Base-by-base conservation (phyloP, 2,329 filamentous ascomycete genomes). In the Myriosclerotinia scirpicola region DNA sequence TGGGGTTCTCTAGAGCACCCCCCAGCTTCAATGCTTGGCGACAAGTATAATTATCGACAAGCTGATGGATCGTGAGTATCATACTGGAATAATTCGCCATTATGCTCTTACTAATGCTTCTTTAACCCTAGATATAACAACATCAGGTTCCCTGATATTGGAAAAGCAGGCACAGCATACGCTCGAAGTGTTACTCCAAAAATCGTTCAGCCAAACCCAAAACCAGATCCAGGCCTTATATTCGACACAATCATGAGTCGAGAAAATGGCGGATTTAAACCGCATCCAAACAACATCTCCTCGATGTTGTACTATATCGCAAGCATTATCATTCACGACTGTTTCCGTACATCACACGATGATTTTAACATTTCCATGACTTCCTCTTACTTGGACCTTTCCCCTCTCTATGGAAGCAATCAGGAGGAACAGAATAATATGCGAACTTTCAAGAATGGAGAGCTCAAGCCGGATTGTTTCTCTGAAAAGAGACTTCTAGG, bases 1-100 rank as follows among this genome's bases (percentile, higher is more conserved):
- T 93, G 90, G 90, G 80, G 86, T 70, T 86, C 84, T 0, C 79
- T 93, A 14, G 87, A 90, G 30, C 90, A 93, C 69, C 90, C 90
- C 0, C 88, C 90, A 1, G 79, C 89, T 70, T 81, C 88, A 59
- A 90, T 87, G 68, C 77, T 88, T 63, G 85, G 85, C 3, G 80
- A 89, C 20, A 79, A 88, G 65, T 88, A 82, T 73, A 80, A 82
- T 69, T 92, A 90, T 73, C 84, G 90, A 17, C 83, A 70, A 77
- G 72, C 69, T 79, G 89, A 92, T 77, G 89, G 90, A 0, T 89
- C 86, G 0, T 84, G 85, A 77, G 92, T 84, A 81, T 30, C 44
- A 26, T 54, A 53, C 3, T 8, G 59, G 42, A 36, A 48, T 7
- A 11, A 55, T 44, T 26, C 22, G 1, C 1, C 17, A 8, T 38